Percentiles rank a stretch among this genome's conserved stretches.
Evolutionary conservation across 169 alveolate species (phyloP).

Genomic region (Haemoproteus tartakovskyi): DNA sequence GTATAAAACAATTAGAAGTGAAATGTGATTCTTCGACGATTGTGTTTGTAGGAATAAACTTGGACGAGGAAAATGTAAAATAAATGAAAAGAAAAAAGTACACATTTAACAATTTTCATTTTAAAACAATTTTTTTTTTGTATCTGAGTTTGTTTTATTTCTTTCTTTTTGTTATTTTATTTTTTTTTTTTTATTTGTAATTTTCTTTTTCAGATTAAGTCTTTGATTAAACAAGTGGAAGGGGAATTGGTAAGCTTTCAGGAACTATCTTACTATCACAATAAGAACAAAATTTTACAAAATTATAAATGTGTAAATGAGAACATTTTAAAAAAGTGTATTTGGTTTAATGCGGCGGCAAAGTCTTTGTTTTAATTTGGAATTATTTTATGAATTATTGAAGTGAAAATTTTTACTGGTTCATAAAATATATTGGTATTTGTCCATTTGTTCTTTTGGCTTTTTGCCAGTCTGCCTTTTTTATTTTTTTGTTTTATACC

Average conservation of each 20-base stretch:
- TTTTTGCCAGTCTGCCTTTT: too few relatives aligned
- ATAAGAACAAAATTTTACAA: constrained; percentile 9
- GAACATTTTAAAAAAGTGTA: constrained; percentile 12
- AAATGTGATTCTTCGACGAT: too few relatives aligned
- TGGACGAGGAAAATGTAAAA: too few relatives aligned
- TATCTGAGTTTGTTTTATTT: neutral
- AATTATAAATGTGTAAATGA: constrained; percentile 21
- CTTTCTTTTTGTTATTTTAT: neutral
- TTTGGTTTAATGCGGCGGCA: constrained; percentile 36
- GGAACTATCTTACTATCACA: constrained; percentile 9
- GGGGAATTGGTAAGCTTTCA: constrained; percentile 8
- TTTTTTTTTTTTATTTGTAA: neutral
- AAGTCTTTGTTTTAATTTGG: constrained; percentile 13
- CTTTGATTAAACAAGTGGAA: constrained; percentile 1
- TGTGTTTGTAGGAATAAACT: too few relatives aligned
- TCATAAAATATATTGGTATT: too few relatives aligned
- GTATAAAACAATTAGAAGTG: too few relatives aligned
- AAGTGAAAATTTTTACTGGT: neutral
- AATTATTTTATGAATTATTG: neutral
- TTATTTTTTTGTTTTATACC: too few relatives aligned
- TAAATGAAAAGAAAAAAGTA: too few relatives aligned
- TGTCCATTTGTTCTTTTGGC: too few relatives aligned
- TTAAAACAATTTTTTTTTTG: too few relatives aligned
- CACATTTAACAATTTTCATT: too few relatives aligned
- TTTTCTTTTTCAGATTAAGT: constrained; percentile 1